A percentile compares a stretch with the other conserved stretches of the same genome.
phyloP scores from a whole-genome alignment of 805 yeast species.

The Blastobotrys parvus region DNA sequence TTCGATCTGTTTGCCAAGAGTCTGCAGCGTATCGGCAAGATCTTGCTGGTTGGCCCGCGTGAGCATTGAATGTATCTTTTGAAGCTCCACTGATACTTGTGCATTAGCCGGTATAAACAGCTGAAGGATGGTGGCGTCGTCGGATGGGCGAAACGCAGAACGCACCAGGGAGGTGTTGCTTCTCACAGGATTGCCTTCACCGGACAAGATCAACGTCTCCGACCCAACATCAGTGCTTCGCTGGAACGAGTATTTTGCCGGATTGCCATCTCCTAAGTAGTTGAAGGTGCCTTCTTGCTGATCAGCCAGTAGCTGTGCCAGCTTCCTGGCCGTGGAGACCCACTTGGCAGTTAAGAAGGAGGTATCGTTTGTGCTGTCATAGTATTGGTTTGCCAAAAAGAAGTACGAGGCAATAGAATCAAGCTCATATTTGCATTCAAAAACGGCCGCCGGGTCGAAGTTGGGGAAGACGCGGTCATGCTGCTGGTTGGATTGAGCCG shows the following conservation, averaged over 20 bases:
- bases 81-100: conserved; percentile 58
- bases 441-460: conserved; percentile 65
- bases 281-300: conserved; percentile 49
- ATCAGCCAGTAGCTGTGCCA: conserved; percentile 46
- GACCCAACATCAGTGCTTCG: conserved; percentile 68
- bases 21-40: background rate
- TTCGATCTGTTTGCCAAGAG: conserved; percentile 31
- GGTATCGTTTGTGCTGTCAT: conserved; percentile 19
- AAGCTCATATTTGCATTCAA: conserved; percentile 85
- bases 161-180: conserved; percentile 62
- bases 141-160: conserved; percentile 82
- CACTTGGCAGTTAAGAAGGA: conserved; percentile 44
- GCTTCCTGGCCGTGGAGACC: conserved; percentile 47
- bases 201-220: conserved; percentile 48
- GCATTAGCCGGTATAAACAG: conserved; percentile 83
- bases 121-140: conserved; percentile 76
- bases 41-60: conserved; percentile 5
- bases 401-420: conserved; percentile 80
- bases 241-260: conserved; percentile 57
- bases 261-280: conserved; percentile 37
- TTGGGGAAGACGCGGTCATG: conserved; percentile 59
- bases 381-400: conserved; percentile 65
- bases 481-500: conserved; percentile 31
- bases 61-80: conserved; percentile 25
- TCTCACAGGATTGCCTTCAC: conserved; percentile 79